phyloP scores from a whole-genome alignment of 805 yeast genomes.

The Yarrowia alimentaria region DNA sequence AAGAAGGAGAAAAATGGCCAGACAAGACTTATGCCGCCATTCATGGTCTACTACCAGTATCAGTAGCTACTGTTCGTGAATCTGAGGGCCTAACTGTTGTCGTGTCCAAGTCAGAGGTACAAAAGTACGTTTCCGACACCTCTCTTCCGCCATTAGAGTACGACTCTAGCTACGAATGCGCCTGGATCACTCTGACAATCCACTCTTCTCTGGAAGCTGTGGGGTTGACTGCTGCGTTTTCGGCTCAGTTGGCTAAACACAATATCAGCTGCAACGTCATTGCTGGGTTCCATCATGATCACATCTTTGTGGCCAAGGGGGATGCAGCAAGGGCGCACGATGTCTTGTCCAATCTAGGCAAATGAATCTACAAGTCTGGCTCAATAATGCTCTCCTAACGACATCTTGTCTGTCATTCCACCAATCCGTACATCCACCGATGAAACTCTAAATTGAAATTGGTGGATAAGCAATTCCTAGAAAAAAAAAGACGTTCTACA shows the following conservation, averaged over 20 bases:
- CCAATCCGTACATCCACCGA: too few relatives aligned
- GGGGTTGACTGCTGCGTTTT: conserved; percentile 15
- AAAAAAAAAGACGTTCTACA: too few relatives aligned
- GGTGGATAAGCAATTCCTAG: too few relatives aligned
- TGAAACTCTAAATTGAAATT: too few relatives aligned
- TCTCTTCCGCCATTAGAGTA: conserved; percentile 11
- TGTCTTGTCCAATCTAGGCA: conserved; percentile 1
- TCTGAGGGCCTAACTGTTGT: conserved; percentile 14
- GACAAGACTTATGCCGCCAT: conserved; percentile 9
- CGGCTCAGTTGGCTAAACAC: not conserved
- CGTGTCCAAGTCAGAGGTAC: conserved; percentile 3
- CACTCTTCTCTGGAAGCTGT: conserved; percentile 23
- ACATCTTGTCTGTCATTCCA: too few relatives aligned
- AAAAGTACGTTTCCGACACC: not conserved
- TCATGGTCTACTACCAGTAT: conserved; percentile 1
- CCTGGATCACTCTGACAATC: conserved; percentile 17
- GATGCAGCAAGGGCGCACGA: not conserved
- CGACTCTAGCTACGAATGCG: conserved; percentile 10
- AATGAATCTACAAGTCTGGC: too few relatives aligned
- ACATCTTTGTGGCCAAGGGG: conserved; percentile 2
- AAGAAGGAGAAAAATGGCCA: conserved; percentile 3
- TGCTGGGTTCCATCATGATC: conserved; percentile 21
- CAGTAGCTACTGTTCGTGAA: conserved; percentile 3
- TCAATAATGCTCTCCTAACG: too few relatives aligned
- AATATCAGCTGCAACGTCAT: conserved; percentile 15